Conservation (phyloP, 2,329 filamentous ascomycete species). For the Xylariaceae sp. region DNA sequence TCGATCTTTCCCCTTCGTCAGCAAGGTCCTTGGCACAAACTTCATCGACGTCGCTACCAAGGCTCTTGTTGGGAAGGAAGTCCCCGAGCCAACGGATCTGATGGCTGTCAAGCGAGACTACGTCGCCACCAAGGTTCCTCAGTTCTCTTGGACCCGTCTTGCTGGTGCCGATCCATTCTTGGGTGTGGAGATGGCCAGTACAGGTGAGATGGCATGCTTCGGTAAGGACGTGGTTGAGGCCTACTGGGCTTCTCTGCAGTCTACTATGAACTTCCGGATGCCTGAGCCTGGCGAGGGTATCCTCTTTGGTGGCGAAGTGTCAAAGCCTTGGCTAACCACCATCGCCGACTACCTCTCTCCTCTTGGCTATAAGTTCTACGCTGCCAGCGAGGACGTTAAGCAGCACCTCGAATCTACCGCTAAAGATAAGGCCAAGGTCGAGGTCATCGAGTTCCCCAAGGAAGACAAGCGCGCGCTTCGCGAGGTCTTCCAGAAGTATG, state of each 20-base stretch:
- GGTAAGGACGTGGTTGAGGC: constrained; percentile 93
- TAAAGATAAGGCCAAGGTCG: constrained; percentile 66
- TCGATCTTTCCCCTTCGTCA: constrained; percentile 96
- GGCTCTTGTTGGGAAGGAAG: constrained; percentile 79
- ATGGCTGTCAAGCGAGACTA: constrained; percentile 90
- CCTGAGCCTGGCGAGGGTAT: constrained; percentile 93
- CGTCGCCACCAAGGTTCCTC: constrained; percentile 93
- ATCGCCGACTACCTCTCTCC: constrained; percentile 85
- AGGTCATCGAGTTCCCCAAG: constrained; percentile 95
- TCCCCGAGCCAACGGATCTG: constrained; percentile 80
- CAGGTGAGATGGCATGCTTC: constrained; percentile 98
- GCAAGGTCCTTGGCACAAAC: constrained; percentile 93
- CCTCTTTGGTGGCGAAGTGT: constrained; percentile 82
- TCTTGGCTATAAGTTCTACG: constrained; percentile 91
- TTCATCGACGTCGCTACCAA: constrained; percentile 96
- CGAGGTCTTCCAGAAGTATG: constrained; percentile 94
- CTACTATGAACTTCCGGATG: constrained; percentile 98
- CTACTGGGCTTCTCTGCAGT: constrained; percentile 95
- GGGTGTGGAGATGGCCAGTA: constrained; percentile 95
- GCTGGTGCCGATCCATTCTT: constrained; percentile 96
- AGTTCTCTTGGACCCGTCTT: constrained; percentile 98
- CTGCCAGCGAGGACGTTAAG: constrained; percentile 79
- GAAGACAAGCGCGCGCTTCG: constrained; percentile 92
- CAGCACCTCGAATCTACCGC: constrained; percentile 69
- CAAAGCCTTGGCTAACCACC: constrained; percentile 65